Base-by-base conservation (phyloP, 306 rosid genomes). In the Cicer bijugum region DNA sequence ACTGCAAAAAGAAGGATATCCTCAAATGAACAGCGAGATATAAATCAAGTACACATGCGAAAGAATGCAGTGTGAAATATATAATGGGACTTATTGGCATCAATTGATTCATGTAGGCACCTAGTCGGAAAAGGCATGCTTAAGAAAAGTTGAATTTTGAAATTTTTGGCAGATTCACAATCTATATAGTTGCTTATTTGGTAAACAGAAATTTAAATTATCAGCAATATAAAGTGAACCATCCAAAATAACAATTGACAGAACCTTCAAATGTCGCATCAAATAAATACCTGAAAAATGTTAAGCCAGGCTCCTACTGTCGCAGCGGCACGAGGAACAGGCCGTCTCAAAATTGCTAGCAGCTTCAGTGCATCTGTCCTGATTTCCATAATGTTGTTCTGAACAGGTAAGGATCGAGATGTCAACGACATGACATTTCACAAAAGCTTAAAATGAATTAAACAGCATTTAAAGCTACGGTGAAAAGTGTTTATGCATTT, bases 241-340 rank as follows among this genome's bases (percentile, higher is more conserved):
- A 9, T n/a, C n/a, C 12, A 40, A 66, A 43, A 45, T 17, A 52
- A 47, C 10, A 62, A 72, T n/a, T 17, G 42, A 66, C 10, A 66
- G 7, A 6, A 44, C 43, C 39, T 47, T 53, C 76, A 40, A 6
- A 57, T 59, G 72, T 38, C 17, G 56, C 1, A 11, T 7, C 23
- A 51, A 60, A 14, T 72, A 67, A 62, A 76, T 65, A 94, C 99
- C 96, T 94, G 95, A 87, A 94, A 91, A 75, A 94, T 94, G 85
- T 91, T 91, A 28, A 90, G 87, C 99, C 99, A 94, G 44, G 99
- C 99, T 83, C 99, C 99, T 68, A 94, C 88, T 0, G 97, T 86
- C 1, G 85, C 84, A 20, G 97, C 88, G 2, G 90, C 88, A 62
- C 96, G 96, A 43, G 99, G 97, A 71, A 82, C 84, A 48, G 99